Evolutionary conservation across 306 rosid genomes (phyloP).

Genomic region (Begonia fuchsioides): DNA sequence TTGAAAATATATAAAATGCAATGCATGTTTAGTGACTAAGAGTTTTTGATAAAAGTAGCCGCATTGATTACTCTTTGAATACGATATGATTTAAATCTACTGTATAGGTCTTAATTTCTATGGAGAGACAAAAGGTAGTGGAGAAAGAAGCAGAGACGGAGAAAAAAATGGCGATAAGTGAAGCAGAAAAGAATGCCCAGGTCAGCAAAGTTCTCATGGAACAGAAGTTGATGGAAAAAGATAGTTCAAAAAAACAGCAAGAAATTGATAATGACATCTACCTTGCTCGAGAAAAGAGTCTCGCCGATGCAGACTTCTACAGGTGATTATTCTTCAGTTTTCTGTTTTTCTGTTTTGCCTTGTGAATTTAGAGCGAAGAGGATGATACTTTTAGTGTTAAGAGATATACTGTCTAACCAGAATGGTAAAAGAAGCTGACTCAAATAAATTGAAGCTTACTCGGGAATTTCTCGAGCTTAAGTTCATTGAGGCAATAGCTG

Average conservation of each 20-base stretch:
- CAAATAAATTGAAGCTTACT: constrained; percentile 84
- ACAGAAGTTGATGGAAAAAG: constrained; percentile 63
- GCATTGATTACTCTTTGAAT: too few relatives aligned
- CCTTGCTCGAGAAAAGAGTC: constrained; percentile 60
- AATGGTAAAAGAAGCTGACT: constrained; percentile 71
- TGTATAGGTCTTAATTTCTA: constrained; percentile 65
- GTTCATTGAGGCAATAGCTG: constrained; percentile 71
- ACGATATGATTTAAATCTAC: constrained; percentile 3
- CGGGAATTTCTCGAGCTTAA: constrained; percentile 81
- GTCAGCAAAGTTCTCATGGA: constrained; percentile 90
- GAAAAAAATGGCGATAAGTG: constrained; percentile 91
- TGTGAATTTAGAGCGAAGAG: too few relatives aligned
- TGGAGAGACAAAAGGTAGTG: constrained; percentile 63
- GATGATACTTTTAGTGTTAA: not conserved
- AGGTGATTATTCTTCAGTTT: constrained; percentile 28
- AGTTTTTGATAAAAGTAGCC: too few relatives aligned
- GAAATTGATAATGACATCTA: constrained; percentile 78
- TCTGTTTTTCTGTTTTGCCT: constrained; percentile 2
- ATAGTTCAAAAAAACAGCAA: constrained; percentile 52
- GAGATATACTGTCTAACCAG: constrained; percentile 19
- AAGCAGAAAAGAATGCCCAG: constrained; percentile 86
- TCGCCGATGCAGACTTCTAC: constrained; percentile 73
- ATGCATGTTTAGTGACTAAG: too few relatives aligned
- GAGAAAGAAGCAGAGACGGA: constrained; percentile 80
- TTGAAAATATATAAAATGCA: too few relatives aligned